phyloP scores from a whole-genome alignment of 352 stramenopile species.

The Globisporangium ultimum region DNA sequence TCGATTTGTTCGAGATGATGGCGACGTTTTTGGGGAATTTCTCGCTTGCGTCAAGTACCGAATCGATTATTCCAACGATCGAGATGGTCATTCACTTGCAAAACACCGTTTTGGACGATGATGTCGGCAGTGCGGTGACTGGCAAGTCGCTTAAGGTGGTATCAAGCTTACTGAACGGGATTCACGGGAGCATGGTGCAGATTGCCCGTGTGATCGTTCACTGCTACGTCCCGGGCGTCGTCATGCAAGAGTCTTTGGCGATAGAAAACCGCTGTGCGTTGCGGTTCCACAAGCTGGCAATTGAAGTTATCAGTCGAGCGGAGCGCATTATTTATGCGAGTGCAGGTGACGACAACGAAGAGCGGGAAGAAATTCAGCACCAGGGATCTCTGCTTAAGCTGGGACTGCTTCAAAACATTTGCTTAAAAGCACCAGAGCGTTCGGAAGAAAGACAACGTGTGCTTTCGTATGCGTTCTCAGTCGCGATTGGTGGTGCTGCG shows the following conservation, averaged over 20 bases:
- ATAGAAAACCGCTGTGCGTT: slow-evolving; percentile 47
- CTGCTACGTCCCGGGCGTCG: slow-evolving; percentile 66
- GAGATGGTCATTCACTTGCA: slow-evolving; percentile 64
- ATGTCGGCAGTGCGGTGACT: slow-evolving; percentile 29
- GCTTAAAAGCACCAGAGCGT: slow-evolving; percentile 64
- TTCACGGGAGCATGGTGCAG: slow-evolving; percentile 50
- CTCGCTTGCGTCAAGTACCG: slow-evolving; percentile 57
- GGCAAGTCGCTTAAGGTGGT: slow-evolving; percentile 44
- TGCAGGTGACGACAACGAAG: slow-evolving; percentile 18
- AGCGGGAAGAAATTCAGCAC: slow-evolving; percentile 26
- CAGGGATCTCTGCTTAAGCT: slow-evolving; percentile 47
- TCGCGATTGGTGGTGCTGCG: slow-evolving; percentile 21
- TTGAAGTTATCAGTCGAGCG: slow-evolving; percentile 43
- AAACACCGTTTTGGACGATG: slow-evolving; percentile 39
- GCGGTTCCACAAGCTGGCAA: slow-evolving; percentile 66
- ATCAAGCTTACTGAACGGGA: slow-evolving; percentile 37
- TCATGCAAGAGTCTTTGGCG: slow-evolving; percentile 60
- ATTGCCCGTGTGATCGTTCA: slow-evolving; percentile 61
- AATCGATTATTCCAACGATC: slow-evolving; percentile 75
- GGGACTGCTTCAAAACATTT: slow-evolving; percentile 75
- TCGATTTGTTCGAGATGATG: slow-evolving; percentile 61
- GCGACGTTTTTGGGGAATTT: slow-evolving; percentile 54
- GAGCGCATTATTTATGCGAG: slow-evolving; percentile 22
- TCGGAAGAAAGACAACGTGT: slow-evolving; percentile 70
- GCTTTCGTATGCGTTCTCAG: slow-evolving; percentile 49